phyloP scores from a whole-genome alignment of 2,329 filamentous ascomycete species.

The Diaporthe sp. region DNA sequence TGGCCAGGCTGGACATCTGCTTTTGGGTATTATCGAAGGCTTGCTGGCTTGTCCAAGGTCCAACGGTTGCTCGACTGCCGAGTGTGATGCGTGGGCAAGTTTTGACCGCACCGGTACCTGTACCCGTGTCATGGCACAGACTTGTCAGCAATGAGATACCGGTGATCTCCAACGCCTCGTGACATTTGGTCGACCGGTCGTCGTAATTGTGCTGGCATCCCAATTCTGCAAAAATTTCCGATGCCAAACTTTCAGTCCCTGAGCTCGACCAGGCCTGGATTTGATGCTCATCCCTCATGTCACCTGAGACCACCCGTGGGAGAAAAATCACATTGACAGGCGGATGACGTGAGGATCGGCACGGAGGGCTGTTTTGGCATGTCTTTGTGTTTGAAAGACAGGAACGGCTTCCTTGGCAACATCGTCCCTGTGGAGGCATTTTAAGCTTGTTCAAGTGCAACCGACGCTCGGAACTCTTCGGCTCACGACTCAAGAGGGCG shows the following conservation, averaged over 20 bases:
- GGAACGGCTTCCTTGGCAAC: slow-evolving; percentile 21
- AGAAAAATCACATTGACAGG: neutral
- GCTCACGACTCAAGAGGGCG: slow-evolving; percentile 1
- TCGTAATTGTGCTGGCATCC: neutral
- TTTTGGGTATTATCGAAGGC: neutral
- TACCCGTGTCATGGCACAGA: neutral
- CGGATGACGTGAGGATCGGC: slow-evolving; percentile 23
- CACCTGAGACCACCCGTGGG: neutral
- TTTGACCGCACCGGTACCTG: neutral
- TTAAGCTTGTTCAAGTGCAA: neutral
- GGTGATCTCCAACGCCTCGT: neutral
- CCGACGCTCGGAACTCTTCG: neutral
- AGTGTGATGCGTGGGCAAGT: neutral
- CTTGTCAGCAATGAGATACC: neutral
- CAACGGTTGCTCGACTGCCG: neutral
- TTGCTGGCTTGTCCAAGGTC: neutral
- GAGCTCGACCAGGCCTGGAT: neutral
- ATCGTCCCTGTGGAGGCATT: neutral
- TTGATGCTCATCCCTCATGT: neutral
- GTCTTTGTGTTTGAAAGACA: slow-evolving; percentile 6
- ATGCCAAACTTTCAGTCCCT: neutral
- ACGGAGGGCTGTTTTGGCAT: neutral
- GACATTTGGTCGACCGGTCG: neutral
- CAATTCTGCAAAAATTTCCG: neutral
- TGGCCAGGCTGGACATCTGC: neutral